Base-by-base conservation (phyloP, 768 basidiomycete species). In the Suillus tomentosus region DNA sequence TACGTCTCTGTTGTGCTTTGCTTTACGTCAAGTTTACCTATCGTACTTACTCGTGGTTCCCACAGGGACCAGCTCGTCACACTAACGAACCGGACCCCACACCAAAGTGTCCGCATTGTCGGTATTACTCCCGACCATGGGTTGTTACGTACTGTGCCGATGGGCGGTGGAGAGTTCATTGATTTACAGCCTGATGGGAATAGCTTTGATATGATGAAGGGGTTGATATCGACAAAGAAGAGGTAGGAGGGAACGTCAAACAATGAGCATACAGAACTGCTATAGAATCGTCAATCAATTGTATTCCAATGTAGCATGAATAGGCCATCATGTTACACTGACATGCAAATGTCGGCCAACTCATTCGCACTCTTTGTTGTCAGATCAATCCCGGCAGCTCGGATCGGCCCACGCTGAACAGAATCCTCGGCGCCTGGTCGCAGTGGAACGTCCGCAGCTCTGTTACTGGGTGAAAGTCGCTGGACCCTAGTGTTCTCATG, bases 181-280 rank as follows among this genome's bases (percentile, higher is more conserved):
- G 95, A 99, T 76, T 77, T 99, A 22, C 97, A 97, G 73, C 97
- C 97, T 2, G 95, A 98, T 71, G 94, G 95, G 58, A 99, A 99
- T 74, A 94, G 94, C 70, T 99, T 99, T 68, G 96, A 99, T 76
- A 81, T 98, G 67, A 91, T 97, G 91, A 84, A 87, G 42, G 94
- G 94, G 39, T 8, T 48, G 22, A 48, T 48, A 14, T 48, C 22
- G 13, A 48, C 22, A 11, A 48, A 48, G 22, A 24, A 15, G 22
- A 4, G 47, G 47, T 24, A 50, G 48, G 48, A 14, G 7, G 48
- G 47, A 24, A 50, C 7, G 6, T 19, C 7, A 19, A 31, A 8
- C 3, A 43, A 39, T 31, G 31, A 31, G 5, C 37, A 13, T 9
- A 15, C 42, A 43, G 42, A 43, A 17, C 14, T 40, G 14, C 1